Evolutionary conservation across 2,329 filamentous ascomycete species (phyloP).

Genomic region (Pseudogymnoascus sp.): DNA sequence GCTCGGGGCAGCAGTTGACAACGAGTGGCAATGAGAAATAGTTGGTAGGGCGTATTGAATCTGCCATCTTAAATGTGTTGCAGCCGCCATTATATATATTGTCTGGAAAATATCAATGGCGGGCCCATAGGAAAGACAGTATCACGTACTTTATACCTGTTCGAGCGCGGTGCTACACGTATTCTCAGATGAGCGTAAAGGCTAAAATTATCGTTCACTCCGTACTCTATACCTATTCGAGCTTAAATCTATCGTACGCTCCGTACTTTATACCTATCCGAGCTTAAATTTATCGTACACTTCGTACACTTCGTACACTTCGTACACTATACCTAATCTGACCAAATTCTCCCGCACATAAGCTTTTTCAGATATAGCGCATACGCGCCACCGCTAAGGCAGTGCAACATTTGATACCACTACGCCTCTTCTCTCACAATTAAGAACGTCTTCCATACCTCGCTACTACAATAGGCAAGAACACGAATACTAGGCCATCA

Average conservation of each 20-base stretch:
- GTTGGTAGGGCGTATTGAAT: not conserved
- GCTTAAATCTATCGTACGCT: not conserved
- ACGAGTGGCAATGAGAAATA: not conserved
- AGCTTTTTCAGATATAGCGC: not conserved
- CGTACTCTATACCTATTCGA: not conserved
- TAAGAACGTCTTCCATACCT: not conserved
- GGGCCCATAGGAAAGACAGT: not conserved
- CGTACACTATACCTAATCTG: slow-evolving; percentile 6
- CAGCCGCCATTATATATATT: not conserved
- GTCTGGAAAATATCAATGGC: not conserved
- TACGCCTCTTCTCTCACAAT: not conserved
- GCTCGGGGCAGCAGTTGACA: not conserved
- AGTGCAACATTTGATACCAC: not conserved
- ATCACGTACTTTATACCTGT: not conserved
- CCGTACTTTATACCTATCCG: not conserved
- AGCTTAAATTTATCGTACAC: not conserved
- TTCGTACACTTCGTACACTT: not conserved
- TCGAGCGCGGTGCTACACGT: not conserved
- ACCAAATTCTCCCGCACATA: not conserved
- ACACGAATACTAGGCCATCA: not conserved
- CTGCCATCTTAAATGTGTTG: not conserved
- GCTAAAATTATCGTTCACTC: not conserved
- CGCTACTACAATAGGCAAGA: not conserved
- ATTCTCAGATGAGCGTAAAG: not conserved
- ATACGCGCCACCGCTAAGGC: not conserved